Evolutionary conservation across 2,329 filamentous ascomycete species (phyloP), one percentile per base, ranked within the genome.

Genomic region (Sarocladiaceae sp.): DNA sequence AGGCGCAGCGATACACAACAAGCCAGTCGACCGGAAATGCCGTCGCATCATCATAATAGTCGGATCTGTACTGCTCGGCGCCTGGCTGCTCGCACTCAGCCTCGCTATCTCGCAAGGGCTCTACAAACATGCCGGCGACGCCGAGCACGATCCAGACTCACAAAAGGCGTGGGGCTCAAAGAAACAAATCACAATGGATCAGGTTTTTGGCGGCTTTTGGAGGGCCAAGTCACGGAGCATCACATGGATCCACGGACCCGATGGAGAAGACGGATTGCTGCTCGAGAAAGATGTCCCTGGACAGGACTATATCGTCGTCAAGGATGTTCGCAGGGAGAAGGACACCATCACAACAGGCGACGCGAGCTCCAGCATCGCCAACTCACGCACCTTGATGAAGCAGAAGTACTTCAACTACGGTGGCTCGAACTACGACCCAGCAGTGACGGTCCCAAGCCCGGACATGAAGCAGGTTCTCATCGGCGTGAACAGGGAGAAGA

Each of bases 401-500:
- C 67, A 79, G 12, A 64, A 73, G 1, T 69, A 64, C 37, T 90
- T 99, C 61, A 65, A 72, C 17, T 84, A 84, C 52, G 76, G 76
- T 8, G 80, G 75, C 11, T 66, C 75, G 49, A 68, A 67, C 15
- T 73, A 90, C 58, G 66, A 62, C n/a, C 84, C 88, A 0, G 69
- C 68, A 13, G 76, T 80, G 59, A 80, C 84, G 3, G 86, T 82
- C 75, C 90, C 94, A 2, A 97, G 90, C 64, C 82, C 84, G 25
- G 83, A 97, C 66, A 77, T 96, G 66, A 90, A 85, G 62, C 93
- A 89, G 66, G 90, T 99, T 3, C 78, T 99, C 50, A 73, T 97
- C n/a, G 79, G 84, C 48, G 90, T 90, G 8, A 75, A 90, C 50
- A 66, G 74, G 20, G 71, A 88, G 66, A 83, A 82, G 61, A 91